Percentiles rank a stretch among this genome's conserved stretches.
These are phyloP conservation scores for Globisporangium viniferum DNA, from an alignment of 352 stramenopile species.

Conservation along the genomic window DNA sequence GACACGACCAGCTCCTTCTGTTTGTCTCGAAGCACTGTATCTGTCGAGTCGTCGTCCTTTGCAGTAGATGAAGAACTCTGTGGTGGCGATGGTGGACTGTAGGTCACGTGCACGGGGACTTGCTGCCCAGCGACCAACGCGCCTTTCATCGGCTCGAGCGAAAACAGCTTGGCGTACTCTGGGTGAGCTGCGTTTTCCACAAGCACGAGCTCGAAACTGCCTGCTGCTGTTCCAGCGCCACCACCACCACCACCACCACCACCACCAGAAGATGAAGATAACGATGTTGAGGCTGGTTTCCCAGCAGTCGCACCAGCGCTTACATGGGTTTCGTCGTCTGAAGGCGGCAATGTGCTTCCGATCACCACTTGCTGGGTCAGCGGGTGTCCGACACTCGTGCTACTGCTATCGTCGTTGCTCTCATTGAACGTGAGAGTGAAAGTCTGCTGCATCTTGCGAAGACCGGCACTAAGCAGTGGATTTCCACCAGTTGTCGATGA, in stretches of 20 bases:
- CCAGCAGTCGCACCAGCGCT: not conserved
- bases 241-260: not conserved
- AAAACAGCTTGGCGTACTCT: slow-evolving; percentile 51
- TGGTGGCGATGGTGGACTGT: slow-evolving; percentile 23
- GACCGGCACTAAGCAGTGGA: slow-evolving; percentile 25
- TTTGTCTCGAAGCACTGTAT: slow-evolving; percentile 7
- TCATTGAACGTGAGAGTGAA: slow-evolving; percentile 45
- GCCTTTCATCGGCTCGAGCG: slow-evolving; percentile 66
- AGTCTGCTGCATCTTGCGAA: slow-evolving; percentile 41
- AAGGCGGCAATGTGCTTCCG: slow-evolving; percentile 37
- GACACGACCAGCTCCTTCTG: slow-evolving; percentile 30
- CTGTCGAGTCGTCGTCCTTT: not conserved
- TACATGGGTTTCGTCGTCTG: slow-evolving; percentile 9
- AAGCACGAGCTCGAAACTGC: slow-evolving; percentile 62
- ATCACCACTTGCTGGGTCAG: slow-evolving; percentile 34
- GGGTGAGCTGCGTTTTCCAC: slow-evolving; percentile 45
- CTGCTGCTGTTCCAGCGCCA: slow-evolving; percentile 9
- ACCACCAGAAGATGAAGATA: not conserved
- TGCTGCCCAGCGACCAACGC: slow-evolving; percentile 50
- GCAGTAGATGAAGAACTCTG: not conserved
- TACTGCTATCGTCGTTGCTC: slow-evolving; percentile 17
- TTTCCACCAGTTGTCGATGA: slow-evolving; percentile 6
- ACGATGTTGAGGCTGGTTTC: not conserved
- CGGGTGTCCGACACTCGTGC: slow-evolving; percentile 4
- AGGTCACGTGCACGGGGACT: slow-evolving; percentile 52